Evolutionary conservation across 2,329 filamentous ascomycete genomes (phyloP).

Genomic region (Zymoseptoria ardabiliae): DNA sequence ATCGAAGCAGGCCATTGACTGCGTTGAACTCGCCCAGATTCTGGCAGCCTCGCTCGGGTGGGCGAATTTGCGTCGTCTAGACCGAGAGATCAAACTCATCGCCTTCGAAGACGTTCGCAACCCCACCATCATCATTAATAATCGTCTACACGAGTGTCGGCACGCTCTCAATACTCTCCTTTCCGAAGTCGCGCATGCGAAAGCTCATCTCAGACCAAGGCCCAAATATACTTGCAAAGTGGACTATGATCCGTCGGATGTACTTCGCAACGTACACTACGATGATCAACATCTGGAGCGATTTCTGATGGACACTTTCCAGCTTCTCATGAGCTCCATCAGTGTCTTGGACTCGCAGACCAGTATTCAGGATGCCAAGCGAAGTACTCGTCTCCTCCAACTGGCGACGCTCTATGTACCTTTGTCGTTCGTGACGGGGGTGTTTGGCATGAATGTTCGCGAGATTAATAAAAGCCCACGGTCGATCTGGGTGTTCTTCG

Average conservation of each 20-base stretch:
- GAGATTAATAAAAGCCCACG: slow-evolving; percentile 16
- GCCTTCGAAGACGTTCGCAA: slow-evolving; percentile 10
- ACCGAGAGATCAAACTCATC: slow-evolving; percentile 8
- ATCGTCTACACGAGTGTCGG: slow-evolving; percentile 9
- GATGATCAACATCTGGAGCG: slow-evolving; percentile 11
- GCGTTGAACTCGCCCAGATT: slow-evolving; percentile 1
- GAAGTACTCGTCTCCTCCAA: slow-evolving; percentile 9
- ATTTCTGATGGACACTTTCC: slow-evolving; percentile 21
- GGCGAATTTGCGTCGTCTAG: slow-evolving; percentile 4
- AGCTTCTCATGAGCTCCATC: slow-evolving; percentile 20
- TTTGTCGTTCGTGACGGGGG: slow-evolving; percentile 17
- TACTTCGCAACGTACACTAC: background rate
- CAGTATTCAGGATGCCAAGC: slow-evolving; percentile 12
- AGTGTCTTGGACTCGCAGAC: slow-evolving; percentile 15
- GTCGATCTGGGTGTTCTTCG: background rate
- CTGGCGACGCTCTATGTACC: slow-evolving; percentile 21
- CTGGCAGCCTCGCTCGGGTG: slow-evolving; percentile 1
- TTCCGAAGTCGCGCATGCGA: background rate
- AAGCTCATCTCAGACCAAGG: background rate
- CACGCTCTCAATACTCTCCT: slow-evolving; percentile 6
- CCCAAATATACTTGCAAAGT: background rate
- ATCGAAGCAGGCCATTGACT: background rate
- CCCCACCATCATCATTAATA: slow-evolving; percentile 5
- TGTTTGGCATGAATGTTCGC: slow-evolving; percentile 21
- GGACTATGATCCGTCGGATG: background rate